Percentiles rank a stretch among this genome's conserved stretches.
Evolutionary conservation across 805 yeast species (phyloP).

Genomic region (Suhomyces canberraensis): DNA sequence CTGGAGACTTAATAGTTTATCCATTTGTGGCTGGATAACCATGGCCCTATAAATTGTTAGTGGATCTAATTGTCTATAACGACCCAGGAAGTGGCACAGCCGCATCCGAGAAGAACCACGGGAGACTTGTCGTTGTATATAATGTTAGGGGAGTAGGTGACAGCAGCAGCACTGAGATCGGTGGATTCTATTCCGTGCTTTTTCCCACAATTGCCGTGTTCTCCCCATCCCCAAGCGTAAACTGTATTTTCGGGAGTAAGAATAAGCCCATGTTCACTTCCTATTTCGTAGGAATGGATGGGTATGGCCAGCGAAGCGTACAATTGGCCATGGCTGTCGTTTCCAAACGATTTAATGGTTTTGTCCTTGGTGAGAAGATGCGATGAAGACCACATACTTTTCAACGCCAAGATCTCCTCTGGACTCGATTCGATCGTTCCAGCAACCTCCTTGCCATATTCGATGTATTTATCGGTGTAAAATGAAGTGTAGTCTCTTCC

Average conservation of each 20-base stretch:
- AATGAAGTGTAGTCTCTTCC: constrained; percentile 60
- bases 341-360: constrained; percentile 56
- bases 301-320: constrained; percentile 15
- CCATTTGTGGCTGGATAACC: no score
- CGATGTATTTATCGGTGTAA: constrained; percentile 6
- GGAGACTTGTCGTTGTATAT: constrained; percentile 20
- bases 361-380: constrained; percentile 40
- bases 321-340: constrained; percentile 72
- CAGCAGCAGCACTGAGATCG: constrained; percentile 17
- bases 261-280: constrained; percentile 85
- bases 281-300: constrained; percentile 42
- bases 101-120: constrained; percentile 45
- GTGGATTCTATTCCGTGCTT: neutral
- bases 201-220: constrained; percentile 90
- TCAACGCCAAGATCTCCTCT: constrained; percentile 17
- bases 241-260: constrained; percentile 34
- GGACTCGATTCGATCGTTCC: constrained; percentile 22
- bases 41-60: no score
- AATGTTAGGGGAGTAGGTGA: constrained; percentile 35
- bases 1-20: no score
- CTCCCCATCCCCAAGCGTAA: constrained; percentile 97
- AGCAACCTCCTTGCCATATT: constrained; percentile 5
- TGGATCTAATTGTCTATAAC: constrained; percentile 18
- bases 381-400: constrained; percentile 78
- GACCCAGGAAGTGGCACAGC: constrained; percentile 72